Base-by-base conservation (phyloP, 225 moss, liverwort and hornwort species). In the Marchantia polymorpha region DNA sequence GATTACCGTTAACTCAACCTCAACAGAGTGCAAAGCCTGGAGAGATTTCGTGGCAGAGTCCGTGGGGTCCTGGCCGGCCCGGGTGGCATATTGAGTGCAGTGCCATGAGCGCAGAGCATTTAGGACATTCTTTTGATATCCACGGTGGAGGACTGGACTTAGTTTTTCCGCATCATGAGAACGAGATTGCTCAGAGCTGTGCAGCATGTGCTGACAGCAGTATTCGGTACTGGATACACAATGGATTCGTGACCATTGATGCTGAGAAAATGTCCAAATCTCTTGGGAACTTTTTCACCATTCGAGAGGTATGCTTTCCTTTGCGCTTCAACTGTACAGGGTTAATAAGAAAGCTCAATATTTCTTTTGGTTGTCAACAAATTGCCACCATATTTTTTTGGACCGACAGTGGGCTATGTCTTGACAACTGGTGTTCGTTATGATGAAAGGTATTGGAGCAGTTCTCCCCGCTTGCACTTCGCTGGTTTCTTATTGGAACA, bases 191-290 rank as follows among this genome's bases (percentile, higher is more conserved):
- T 12, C 95, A 99, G 83, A 99, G 99, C 82, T 93, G 95, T 86
- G 95, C 99, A 81, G 93, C 95, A 61, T 99, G 95, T 88, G 86
- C 83, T 60, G 95, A 95, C 50, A 99, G 99, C 86, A 88, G 87
- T 81, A 86, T 99, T 31, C 83, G 91, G 78, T 99, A 95, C 83
- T 99, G 99, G 99, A 65, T 99, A 64, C 99, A 99, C 70, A 99
- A 99, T 72, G 99, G 99, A 15, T 99, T 99, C 84, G 99, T 99
- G 48, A 99, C 99, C 25, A 86, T 99, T 72, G 89, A 94, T 72
- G 85, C 94, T 20, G 96, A 97, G 90, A 99, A 99, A 85, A 99
- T 99, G 99, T 99, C 99, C 73, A 99, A 99, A 82, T 99, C 99
- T 13, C 67, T 95, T 7, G 99, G 95, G 74, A 99, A 99, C 87